Evolutionary conservation across 228 moss, liverwort and hornwort species (phyloP), one percentile per base, ranked within the genome.

Genomic region (Sphagnum magellanicum): DNA sequence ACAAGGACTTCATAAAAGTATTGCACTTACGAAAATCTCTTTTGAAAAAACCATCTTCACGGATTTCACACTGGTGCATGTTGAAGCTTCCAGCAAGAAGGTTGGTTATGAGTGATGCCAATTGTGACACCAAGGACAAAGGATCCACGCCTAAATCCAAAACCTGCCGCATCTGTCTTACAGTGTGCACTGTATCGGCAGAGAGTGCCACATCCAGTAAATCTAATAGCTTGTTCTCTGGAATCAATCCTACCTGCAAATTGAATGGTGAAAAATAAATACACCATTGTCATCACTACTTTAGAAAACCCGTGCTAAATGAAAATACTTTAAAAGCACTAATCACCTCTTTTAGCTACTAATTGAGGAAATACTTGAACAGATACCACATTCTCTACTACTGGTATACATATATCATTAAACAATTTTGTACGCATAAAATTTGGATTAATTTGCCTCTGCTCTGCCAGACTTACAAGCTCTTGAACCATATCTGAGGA

Each of bases 181-280:
- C 90, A 5, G 91, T 95, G 60, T 71, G 83, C 67, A 90, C 90
- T 12, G 91, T 89, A 68, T 95, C 90, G 0, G 90, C 90, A 16
- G 94, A 91, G 75, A 95, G 83, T 1, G 94, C 94, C 65, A 80
- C 78, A 73, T 95, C 94, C 6, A 95, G 79, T 66, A 95, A 79
- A 46, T 85, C 88, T 73, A 95, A 71, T 55, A 90, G 72, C 73
- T 80, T 84, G 61, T 74, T 69, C 57, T 88, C 75, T n/a, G 94
- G 76, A 63, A 87, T 79, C 4, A 91, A 70, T 8, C 94, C 94
- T 67, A 88, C 86, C 92, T 92, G 82, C 74, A 15, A 71, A 48
- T 32, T 32, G 32, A 32, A 32, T 32, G 32, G 32, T 32, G 32
- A 32, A 32, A 32, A 32, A 32, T 32, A 32, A 32, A 3, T 32